Conservation (phyloP, 2,329 filamentous ascomycete species). For the Phyllosticta citriasiana region DNA sequence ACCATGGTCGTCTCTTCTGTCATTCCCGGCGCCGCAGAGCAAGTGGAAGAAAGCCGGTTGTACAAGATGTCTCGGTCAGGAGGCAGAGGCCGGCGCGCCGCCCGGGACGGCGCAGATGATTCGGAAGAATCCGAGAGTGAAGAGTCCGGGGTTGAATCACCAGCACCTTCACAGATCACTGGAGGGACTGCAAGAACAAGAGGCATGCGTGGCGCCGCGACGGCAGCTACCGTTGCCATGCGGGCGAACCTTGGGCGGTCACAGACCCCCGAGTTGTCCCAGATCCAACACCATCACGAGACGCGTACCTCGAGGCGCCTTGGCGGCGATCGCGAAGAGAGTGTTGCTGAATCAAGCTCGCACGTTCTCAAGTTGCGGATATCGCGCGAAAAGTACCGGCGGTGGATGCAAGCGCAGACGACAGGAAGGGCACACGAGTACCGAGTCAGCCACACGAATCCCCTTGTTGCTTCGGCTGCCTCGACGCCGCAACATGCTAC, state of each 20-base stretch:
- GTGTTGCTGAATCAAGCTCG: constrained; percentile 52
- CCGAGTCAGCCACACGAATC: constrained; percentile 33
- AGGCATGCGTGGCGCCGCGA: constrained; percentile 80
- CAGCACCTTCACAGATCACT: constrained; percentile 55
- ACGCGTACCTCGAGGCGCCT: constrained; percentile 54
- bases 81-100: constrained; percentile 43
- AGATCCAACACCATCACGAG: constrained; percentile 56
- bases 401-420: constrained; percentile 49
- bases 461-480: constrained; percentile 36
- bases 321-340: constrained; percentile 66
- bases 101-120: constrained; percentile 55
- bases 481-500: constrained; percentile 40
- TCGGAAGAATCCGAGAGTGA: constrained; percentile 91
- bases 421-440: constrained; percentile 26
- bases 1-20: constrained; percentile 89
- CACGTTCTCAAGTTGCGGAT: constrained; percentile 69
- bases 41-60: constrained; percentile 73
- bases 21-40: constrained; percentile 72
- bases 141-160: constrained; percentile 78
- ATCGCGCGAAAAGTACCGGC: constrained; percentile 58
- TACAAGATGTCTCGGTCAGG: constrained; percentile 53
- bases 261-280: constrained; percentile 71
- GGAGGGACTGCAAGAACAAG: constrained; percentile 74
- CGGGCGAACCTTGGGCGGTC: constrained; percentile 65
- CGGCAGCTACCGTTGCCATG: constrained; percentile 79